phyloP scores from a whole-genome alignment of 2,329 filamentous ascomycete genomes.

The Penicillium corylophilum region DNA sequence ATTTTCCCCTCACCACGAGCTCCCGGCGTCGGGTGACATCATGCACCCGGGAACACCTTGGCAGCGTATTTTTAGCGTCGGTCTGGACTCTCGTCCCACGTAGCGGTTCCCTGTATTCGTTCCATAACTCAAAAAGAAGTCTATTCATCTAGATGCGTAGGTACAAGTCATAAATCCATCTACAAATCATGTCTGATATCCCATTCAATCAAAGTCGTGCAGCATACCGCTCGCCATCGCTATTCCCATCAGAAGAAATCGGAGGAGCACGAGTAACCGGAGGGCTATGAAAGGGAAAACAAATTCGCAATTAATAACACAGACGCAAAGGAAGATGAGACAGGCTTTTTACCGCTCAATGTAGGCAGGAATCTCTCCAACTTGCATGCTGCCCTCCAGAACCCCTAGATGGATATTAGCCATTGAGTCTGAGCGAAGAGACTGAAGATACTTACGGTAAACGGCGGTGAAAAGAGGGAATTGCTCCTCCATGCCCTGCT shows the following conservation, averaged over 20 bases:
- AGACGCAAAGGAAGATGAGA: constrained; percentile 9
- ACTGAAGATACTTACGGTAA: constrained; percentile 50
- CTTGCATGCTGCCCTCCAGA: constrained; percentile 70
- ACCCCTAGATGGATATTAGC: constrained; percentile 55
- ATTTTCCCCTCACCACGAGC: constrained; percentile 8
- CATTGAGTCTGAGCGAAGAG: constrained; percentile 9
- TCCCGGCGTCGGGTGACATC: constrained; percentile 15
- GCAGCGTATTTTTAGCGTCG: constrained; percentile 16
- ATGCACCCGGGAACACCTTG: constrained; percentile 12
- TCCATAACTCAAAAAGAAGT: too few species aligned
- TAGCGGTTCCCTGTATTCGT: too few species aligned
- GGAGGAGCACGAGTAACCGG: constrained; percentile 16
- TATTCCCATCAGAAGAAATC: constrained; percentile 14
- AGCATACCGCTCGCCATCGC: constrained; percentile 17
- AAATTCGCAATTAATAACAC: constrained; percentile 23
- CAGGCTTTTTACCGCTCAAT: constrained; percentile 49
- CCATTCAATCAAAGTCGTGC: constrained; percentile 19
- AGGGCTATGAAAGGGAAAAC: constrained; percentile 18
- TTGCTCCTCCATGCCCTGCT: constrained; percentile 71
- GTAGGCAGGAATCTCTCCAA: constrained; percentile 76
- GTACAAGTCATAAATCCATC: constrained; percentile 24
- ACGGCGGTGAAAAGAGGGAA: constrained; percentile 94
- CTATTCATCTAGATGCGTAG: constrained; percentile 13
- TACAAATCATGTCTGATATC: constrained; percentile 11
- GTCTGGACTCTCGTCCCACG: constrained; percentile 5